Evolutionary conservation across 768 basidiomycete species (phyloP).

Genomic region (Rhizopogon vinicolor): DNA sequence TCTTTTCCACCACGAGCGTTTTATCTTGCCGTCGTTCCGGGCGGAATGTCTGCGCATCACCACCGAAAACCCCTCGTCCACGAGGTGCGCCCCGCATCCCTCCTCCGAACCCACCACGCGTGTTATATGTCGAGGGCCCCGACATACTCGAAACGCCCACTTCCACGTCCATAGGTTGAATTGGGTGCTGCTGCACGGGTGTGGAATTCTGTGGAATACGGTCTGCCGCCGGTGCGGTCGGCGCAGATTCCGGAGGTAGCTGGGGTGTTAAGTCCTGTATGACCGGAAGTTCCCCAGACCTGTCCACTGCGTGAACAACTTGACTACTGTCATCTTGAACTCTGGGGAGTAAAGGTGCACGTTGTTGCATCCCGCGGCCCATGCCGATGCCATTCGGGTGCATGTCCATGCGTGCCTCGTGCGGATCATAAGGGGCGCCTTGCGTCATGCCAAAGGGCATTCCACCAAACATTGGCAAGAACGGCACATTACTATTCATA

Average conservation of each 20-base stretch:
- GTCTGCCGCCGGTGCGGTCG: constrained; percentile 22
- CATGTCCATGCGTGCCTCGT: constrained; percentile 80
- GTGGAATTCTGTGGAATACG: not conserved
- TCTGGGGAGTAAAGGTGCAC: constrained; percentile 55
- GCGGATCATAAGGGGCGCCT: constrained; percentile 65
- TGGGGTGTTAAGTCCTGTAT: constrained; percentile 79
- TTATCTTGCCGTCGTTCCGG: constrained; percentile 66
- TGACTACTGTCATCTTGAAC: constrained; percentile 47
- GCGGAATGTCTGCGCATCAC: constrained; percentile 62
- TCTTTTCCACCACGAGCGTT: constrained; percentile 91
- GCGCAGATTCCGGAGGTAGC: constrained; percentile 28
- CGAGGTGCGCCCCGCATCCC: constrained; percentile 41
- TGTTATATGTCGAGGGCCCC: constrained; percentile 11
- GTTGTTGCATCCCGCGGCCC: constrained; percentile 36
- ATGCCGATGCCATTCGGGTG: constrained; percentile 39
- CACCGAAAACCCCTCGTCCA: constrained; percentile 55
- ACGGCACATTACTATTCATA: constrained; percentile 52
- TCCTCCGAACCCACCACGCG: constrained; percentile 27
- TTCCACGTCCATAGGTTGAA: constrained; percentile 29
- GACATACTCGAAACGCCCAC: constrained; percentile 29
- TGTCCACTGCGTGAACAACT: constrained; percentile 31
- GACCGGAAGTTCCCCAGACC: constrained; percentile 74
- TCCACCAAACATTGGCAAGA: constrained; percentile 66
- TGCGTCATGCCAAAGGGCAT: constrained; percentile 51
- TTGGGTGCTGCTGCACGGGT: constrained; percentile 9